Evolutionary conservation across 768 basidiomycete species (phyloP), one percentile per base, ranked within the genome.

Genomic region (Mycena polygramma): DNA sequence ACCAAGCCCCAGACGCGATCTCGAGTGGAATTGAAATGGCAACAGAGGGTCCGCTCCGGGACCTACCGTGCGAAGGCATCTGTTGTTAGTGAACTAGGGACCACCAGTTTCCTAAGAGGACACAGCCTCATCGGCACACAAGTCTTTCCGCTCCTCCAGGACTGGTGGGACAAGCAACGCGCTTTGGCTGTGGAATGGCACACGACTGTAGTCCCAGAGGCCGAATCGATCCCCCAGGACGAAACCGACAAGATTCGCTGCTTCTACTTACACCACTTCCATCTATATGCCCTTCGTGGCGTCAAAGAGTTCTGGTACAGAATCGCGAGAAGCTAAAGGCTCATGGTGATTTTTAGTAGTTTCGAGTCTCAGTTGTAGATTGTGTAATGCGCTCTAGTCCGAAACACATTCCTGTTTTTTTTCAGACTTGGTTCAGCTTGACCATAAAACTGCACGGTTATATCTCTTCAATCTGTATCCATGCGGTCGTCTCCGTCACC

Each of bases 401-500:
- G n/a, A 30, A 30, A 30, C 30, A 30, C 30, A 30, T 30, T 30
- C 30, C 30, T 30, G 30, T 30, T 30, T 30, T 30, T 30, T 2
- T 30, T 30, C 30, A 30, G 30, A 30, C 30, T 30, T 30, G 3
- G 30, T 30, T 30, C 30, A 30, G 30, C 30, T 30, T 30, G 30
- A 30, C 30, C 30, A 30, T 30, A 30, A 30, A n/a, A n/a, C n/a
- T n/a, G n/a, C n/a, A n/a, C 30, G 30, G 30, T 30, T 30, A 30
- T 30, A 30, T 51, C n/a, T 19, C 24, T 9, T 80, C 69, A 94
- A 77, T 95, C 93, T 10, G 94, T 94, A 75, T 96, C 92, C 94
- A 96, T 96, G 30, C 81, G 83, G 75, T 94, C 91, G 35, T 82
- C 83, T 17, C 60, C 68, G 30, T 73, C 74, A 6, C 63, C 58